Evolutionary conservation across 1,284 basidiomycete species (phyloP).

Genomic region (Cryptococcus amylolentus): DNA sequence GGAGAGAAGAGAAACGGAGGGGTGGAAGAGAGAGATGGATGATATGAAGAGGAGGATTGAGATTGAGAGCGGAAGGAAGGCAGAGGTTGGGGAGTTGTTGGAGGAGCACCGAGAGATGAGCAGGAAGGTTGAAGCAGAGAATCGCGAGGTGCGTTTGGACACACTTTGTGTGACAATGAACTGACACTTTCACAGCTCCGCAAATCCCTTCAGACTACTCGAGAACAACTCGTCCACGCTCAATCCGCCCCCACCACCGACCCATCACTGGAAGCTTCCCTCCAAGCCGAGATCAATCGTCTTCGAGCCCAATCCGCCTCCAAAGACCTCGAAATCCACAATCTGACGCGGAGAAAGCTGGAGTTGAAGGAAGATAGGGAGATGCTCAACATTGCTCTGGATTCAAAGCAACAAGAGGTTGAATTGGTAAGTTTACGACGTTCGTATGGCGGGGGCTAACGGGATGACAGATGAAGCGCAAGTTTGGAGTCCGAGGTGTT

Average conservation of each 20-base stretch:
- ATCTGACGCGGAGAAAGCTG: constrained; percentile 63
- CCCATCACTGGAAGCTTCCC: constrained; percentile 39
- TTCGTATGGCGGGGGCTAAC: too few species aligned
- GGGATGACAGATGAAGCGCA: constrained; percentile 62
- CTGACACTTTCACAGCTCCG: constrained; percentile 1
- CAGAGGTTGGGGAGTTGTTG: constrained; percentile 46
- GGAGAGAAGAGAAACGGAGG: constrained; percentile 11
- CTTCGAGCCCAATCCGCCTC: constrained; percentile 71
- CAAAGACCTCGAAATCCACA: constrained; percentile 74
- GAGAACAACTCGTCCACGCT: constrained; percentile 7
- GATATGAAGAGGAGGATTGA: constrained; percentile 15
- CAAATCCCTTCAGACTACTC: constrained; percentile 4
- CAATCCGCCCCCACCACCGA: background rate
- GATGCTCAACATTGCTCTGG: constrained; percentile 77
- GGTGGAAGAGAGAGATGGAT: constrained; percentile 8
- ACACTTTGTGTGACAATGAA: background rate
- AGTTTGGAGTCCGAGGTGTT: constrained; percentile 59
- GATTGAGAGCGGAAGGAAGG: constrained; percentile 5
- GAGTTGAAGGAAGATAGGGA: constrained; percentile 71
- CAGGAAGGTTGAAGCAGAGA: constrained; percentile 57
- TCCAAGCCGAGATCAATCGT: constrained; percentile 63
- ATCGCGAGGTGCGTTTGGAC: constrained; percentile 47
- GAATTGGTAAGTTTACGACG: constrained; percentile 62
- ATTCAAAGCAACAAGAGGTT: constrained; percentile 84
- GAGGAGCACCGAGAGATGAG: constrained; percentile 33